A percentile compares a stretch with the other conserved stretches of the same genome.
Conservation (phyloP, 2,329 filamentous ascomycete genomes). For the Stachybotrys chartarum region DNA sequence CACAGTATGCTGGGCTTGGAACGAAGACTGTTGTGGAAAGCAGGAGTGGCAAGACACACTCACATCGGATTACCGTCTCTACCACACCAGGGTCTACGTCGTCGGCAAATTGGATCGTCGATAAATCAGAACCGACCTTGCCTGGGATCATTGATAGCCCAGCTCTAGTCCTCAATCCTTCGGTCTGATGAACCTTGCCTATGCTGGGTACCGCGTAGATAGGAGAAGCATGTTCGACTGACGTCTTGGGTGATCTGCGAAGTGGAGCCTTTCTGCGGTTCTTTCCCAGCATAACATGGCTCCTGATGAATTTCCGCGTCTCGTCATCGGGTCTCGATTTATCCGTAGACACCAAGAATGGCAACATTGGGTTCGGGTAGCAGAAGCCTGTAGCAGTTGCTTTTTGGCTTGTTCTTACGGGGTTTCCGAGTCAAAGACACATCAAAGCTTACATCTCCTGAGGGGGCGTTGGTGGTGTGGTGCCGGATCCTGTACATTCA, state of each 20-base stretch:
- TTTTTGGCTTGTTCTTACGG: neutral
- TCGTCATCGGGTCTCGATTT: neutral
- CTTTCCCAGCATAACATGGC: neutral
- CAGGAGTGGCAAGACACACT: no score
- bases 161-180: neutral
- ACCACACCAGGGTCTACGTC: neutral
- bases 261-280: neutral
- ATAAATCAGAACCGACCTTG: neutral
- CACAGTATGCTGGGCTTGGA: neutral
- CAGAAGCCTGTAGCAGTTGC: neutral
- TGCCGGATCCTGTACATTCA: neutral
- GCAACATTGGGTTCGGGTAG: neutral
- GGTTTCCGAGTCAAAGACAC: neutral
- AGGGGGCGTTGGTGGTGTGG: neutral
- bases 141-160: neutral
- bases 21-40: no score
- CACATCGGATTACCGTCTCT: neutral
- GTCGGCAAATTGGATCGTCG: neutral
- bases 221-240: neutral
- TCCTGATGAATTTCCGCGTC: neutral
- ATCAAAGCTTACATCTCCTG: neutral
- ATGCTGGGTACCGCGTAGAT: neutral
- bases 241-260: neutral
- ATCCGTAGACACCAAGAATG: neutral
- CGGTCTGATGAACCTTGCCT: neutral